Evolutionary conservation across 139 green algal species (phyloP), one percentile per base, ranked within the genome.

Genomic region (Asterochloris sp.): DNA sequence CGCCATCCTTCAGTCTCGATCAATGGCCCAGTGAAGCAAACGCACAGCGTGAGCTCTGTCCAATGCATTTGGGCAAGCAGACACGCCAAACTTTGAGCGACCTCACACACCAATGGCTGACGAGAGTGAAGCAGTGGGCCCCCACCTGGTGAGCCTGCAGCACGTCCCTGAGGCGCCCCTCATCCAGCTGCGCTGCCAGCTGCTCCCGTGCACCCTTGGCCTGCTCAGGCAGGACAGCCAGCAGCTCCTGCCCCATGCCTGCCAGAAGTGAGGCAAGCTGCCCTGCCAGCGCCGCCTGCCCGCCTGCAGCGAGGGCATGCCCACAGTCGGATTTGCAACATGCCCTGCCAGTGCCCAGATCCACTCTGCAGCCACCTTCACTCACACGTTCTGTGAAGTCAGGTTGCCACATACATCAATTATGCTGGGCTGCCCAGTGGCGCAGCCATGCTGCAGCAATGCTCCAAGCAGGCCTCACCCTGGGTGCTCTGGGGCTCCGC

Each of bases 201-300:
- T 87, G 77, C 78, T 84, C 28, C 9, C 76, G 83, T 12, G 73
- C 82, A 13, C 11, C 12, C 12, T 23, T 23, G 26, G 67, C 83
- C 13, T 78, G 29, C 23, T 84, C 78, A 16, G 85, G 82, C 69
- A 93, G 62, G 9, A 88, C 84, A 38, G 81, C 85, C 10, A 73
- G 71, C 64, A 93, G 77, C 82, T 91, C 84, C 12, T 26, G 28
- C 0, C 86, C 90, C 54, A 92, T 80, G 62, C 92, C 86, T 1
- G 81, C 60, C 62, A 93, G 82, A 62, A 93, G 82, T 2, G n/a
- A 80, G 10, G 81, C 85, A 68, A 92, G 78, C 62, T 69, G 73
- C 63, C 76, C 76, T 80, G 76, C 68, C 76, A 80, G 60, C 66
- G 62, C 64, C 66, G 62, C 83, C 47, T 28, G 80, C 69, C 76